phyloP scores from a whole-genome alignment of 2,329 filamentous ascomycete genomes.

The Hortaea sp. region DNA sequence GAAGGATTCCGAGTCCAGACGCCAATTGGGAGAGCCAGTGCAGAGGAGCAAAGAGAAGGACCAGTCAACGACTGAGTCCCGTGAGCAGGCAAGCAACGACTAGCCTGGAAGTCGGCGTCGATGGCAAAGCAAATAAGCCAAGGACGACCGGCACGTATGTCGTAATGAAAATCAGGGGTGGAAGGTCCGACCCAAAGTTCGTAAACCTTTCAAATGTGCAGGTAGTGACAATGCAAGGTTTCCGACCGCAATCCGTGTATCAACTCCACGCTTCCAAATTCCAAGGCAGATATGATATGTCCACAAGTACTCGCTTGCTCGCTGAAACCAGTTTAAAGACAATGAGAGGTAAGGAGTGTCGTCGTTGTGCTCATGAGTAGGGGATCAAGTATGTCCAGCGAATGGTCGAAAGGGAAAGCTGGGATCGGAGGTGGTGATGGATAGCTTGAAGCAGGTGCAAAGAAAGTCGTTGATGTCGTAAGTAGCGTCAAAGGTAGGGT shows the following conservation, averaged over 20 bases:
- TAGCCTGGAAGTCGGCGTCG: not conserved
- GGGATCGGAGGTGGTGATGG: not conserved
- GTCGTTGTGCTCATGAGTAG: slow-evolving; percentile 27
- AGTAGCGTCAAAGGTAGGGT: not conserved
- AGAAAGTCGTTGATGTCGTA: not conserved
- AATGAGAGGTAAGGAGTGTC: slow-evolving; percentile 36
- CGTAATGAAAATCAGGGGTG: not conserved
- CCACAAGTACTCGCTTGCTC: slow-evolving; percentile 11
- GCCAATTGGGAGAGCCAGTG: not conserved
- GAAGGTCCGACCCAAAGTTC: slow-evolving; percentile 7
- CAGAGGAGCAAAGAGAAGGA: not conserved
- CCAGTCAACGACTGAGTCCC: not conserved
- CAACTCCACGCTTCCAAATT: slow-evolving; percentile 6
- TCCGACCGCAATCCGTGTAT: not conserved
- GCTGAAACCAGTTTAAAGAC: slow-evolving; percentile 20
- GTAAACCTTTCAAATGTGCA: slow-evolving; percentile 6
- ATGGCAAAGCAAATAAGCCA: not conserved
- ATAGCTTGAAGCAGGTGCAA: not conserved
- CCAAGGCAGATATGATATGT: slow-evolving; percentile 4
- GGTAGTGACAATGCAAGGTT: slow-evolving; percentile 1
- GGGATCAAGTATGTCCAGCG: slow-evolving; percentile 11
- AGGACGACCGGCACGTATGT: not conserved
- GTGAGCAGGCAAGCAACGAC: not conserved
- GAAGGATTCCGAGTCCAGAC: not conserved
- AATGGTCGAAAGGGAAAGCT: slow-evolving; percentile 3